Evolutionary conservation across 495 filamentous ascomycete genomes (phyloP), one percentile per base, ranked within the genome.

Genomic region (Talaromyces trachyspermus): DNA sequence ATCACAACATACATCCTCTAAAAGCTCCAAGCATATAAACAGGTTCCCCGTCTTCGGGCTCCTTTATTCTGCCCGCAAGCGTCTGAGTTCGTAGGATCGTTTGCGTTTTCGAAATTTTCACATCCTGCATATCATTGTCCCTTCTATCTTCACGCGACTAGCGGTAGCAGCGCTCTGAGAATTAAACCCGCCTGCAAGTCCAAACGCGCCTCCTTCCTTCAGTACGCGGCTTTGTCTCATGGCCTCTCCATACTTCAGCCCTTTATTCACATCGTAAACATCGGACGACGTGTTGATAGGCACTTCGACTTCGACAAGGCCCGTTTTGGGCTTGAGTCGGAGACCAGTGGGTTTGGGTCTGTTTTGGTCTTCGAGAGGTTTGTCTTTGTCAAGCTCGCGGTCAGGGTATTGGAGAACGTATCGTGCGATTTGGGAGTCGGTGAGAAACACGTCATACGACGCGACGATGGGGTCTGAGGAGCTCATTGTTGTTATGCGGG

Each of bases 1-100:
- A 11, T 8, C 0, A 51, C 38, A 24, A 68, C 76, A 38, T 65
- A 85, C 81, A 73, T 29, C 71, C 72, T 53, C 76, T 69, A 54
- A 87, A 88, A 26, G 80, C 76, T 10, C 82, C 86, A 54, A 86
- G 62, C 77, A 88, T 85, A 62, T 88, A 87, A 43, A 76, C 67
- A 17, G 84, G 81, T 51, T 77, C 76, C 5, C 72, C 77, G 14
- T 70, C 70, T 44, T 81, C 75, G 10, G 73, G 60, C 1, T 74
- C 68, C 47, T 78, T 66, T 37, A 85, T 77, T 50, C 84, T 76
- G 6, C 86, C 87, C 12, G 82, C 86, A 22, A 88, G 61, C 1
- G 84, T 82, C 61, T 68, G 63, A 43, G 60, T 59, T 47, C 51
- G 55, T 50, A 68, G 49, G 51, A 62, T 48, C 26, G 60, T 53